Evolutionary conservation across 805 yeast species (phyloP).

Genomic region (Wickerhamiella kazuoi): DNA sequence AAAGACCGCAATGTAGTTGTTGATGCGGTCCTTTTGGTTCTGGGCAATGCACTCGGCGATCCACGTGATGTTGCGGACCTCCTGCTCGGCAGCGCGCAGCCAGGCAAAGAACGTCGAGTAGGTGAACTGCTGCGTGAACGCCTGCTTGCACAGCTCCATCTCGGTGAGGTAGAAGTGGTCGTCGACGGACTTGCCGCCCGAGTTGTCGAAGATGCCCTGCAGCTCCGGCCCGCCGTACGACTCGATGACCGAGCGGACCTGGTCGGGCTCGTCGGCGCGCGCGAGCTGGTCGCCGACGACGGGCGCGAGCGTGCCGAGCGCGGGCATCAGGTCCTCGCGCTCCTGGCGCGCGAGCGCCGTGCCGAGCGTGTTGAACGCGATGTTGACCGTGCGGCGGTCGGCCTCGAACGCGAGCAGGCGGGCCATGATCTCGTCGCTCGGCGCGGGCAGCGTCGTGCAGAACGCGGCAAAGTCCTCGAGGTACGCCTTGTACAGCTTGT

Average conservation of each 20-base stretch:
- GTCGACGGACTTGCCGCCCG: conserved; percentile 49
- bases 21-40: conserved; percentile 86
- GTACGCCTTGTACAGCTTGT: conserved; percentile 80
- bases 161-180: conserved; percentile 88
- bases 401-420: conserved; percentile 75
- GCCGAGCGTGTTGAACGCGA: conserved; percentile 74
- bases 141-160: conserved; percentile 80
- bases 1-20: conserved; percentile 76
- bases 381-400: conserved; percentile 85
- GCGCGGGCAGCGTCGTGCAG: conserved; percentile 45
- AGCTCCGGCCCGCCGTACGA: conserved; percentile 16
- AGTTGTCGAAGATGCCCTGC: conserved; percentile 29
- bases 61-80: conserved; percentile 96
- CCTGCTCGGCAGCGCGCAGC: conserved; percentile 92
- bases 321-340: conserved; percentile 56
- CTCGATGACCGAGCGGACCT: conserved; percentile 32
- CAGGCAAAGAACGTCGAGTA: conserved; percentile 88
- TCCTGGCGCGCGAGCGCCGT: conserved; percentile 63
- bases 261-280: conserved; percentile 70
- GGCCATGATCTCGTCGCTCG: conserved; percentile 69
- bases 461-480: conserved; percentile 70
- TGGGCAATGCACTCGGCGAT: conserved; percentile 98
- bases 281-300: conserved; percentile 47
- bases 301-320: conserved; percentile 67
- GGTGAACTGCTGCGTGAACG: conserved; percentile 92